Conservation (phyloP, 2,329 filamentous ascomycete genomes). For the Diplodia sapinea region DNA sequence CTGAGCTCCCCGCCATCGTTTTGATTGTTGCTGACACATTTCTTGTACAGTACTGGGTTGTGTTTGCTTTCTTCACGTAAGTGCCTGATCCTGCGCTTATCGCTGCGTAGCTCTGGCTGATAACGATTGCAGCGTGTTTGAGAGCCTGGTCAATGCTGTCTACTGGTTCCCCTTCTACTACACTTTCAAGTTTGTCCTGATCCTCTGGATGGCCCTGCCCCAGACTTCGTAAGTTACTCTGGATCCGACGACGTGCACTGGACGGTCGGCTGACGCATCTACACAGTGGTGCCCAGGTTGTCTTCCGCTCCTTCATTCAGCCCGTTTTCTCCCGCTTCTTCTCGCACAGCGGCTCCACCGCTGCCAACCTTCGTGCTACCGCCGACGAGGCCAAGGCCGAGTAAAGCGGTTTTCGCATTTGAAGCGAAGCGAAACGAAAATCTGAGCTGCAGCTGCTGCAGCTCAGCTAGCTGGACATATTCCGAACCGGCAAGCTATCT, state of each 20-base stretch:
- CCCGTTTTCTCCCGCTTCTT: constrained; percentile 96
- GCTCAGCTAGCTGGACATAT: constrained; percentile 18
- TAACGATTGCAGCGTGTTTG: constrained; percentile 63
- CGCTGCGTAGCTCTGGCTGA: constrained; percentile 33
- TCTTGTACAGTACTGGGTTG: constrained; percentile 75
- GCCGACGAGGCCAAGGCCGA: constrained; percentile 67
- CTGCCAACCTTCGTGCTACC: constrained; percentile 86
- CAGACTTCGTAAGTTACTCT: constrained; percentile 77
- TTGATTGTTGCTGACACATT: constrained; percentile 14
- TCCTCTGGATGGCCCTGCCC: constrained; percentile 97
- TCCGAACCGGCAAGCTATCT: constrained; percentile 23
- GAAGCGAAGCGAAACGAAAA: constrained; percentile 1
- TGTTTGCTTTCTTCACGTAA: constrained; percentile 79
- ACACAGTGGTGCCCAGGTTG: constrained; percentile 84
- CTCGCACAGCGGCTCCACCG: constrained; percentile 70
- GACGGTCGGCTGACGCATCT: constrained; percentile 33
- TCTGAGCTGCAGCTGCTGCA: constrained; percentile 1
- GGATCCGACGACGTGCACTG: not conserved
- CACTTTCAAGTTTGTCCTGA: constrained; percentile 97
- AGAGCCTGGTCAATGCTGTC: constrained; percentile 82
- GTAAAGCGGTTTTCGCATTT: constrained; percentile 15
- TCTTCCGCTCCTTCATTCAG: constrained; percentile 95
- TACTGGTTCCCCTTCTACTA: constrained; percentile 99
- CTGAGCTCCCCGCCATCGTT: not conserved
- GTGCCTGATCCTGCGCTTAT: constrained; percentile 36